Conservation (phyloP, 768 basidiomycete genomes). For the Phylloporus sp. region DNA sequence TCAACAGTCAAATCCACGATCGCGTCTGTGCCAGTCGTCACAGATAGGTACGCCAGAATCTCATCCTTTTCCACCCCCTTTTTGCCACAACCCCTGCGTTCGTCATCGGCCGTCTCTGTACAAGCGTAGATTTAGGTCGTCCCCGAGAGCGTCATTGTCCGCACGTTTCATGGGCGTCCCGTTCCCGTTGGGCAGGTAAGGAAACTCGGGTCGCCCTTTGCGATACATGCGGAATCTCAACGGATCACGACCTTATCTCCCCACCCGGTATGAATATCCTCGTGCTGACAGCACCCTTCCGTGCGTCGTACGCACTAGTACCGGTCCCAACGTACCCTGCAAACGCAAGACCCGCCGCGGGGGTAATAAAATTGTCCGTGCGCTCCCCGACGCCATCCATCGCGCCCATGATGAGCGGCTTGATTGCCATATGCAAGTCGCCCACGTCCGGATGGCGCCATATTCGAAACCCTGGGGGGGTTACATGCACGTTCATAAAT, state of each 20-base stretch:
- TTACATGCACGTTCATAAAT: not conserved
- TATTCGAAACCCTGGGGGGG: not conserved
- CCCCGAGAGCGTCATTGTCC: constrained; percentile 6
- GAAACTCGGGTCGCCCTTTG: constrained; percentile 5
- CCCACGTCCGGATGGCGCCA: not conserved
- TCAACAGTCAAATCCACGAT: constrained; percentile 4
- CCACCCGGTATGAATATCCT: constrained; percentile 12
- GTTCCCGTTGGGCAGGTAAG: not conserved
- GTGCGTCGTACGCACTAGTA: constrained; percentile 13
- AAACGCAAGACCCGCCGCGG: constrained; percentile 25
- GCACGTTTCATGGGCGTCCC: not conserved
- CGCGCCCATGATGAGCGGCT: not conserved
- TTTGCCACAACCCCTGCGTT: constrained; percentile 16
- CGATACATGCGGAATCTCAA: constrained; percentile 16
- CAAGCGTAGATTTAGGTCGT: constrained; percentile 12
- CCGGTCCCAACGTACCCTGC: constrained; percentile 16
- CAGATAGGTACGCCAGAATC: constrained; percentile 7
- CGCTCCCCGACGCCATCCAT: not conserved
- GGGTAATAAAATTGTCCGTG: constrained; percentile 16
- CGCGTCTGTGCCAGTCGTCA: not conserved
- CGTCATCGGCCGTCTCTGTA: constrained; percentile 8
- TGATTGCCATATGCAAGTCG: not conserved
- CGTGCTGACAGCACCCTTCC: constrained; percentile 9
- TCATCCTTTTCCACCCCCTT: constrained; percentile 24
- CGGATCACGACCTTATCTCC: constrained; percentile 33